Conservation (phyloP, 305 asterid species). For the Ilex paraguariensis region DNA sequence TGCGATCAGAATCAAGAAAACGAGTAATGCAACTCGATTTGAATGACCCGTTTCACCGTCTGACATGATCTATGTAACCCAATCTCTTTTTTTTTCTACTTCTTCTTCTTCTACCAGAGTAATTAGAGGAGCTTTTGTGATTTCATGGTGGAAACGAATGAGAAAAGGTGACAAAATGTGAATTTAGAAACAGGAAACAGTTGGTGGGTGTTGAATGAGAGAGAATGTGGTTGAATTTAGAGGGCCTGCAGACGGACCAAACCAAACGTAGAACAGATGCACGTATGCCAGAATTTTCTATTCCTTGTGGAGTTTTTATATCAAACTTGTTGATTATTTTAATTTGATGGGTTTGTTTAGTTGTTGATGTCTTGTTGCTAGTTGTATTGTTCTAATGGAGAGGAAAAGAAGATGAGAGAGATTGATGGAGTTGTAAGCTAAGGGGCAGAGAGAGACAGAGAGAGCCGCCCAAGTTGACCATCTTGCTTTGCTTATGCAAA, state of each 20-base stretch:
- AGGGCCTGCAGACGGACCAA: constrained; percentile 45
- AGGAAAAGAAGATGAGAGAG: no score
- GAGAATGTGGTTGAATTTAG: constrained; percentile 28
- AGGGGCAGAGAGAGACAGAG: no score
- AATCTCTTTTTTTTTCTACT: neutral
- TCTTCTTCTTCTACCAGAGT: neutral
- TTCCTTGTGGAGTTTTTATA: no score
- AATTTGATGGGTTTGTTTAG: no score
- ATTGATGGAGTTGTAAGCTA: no score
- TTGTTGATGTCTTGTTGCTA: no score
- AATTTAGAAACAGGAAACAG: neutral
- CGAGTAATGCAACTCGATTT: constrained; percentile 10
- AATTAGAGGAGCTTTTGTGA: neutral
- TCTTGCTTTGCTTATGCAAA: no score
- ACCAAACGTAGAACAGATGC: constrained; percentile 37
- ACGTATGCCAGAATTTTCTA: constrained; percentile 16
- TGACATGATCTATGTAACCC: constrained; percentile 16
- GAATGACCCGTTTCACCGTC: constrained; percentile 12
- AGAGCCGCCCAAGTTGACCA: no score
- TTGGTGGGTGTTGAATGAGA: neutral
- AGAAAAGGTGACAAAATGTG: neutral
- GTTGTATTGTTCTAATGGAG: no score
- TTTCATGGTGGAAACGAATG: constrained; percentile 10
- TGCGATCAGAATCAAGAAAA: constrained; percentile 21
- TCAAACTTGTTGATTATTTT: no score